A percentile compares a stretch with the other conserved stretches of the same genome.
Evolutionary conservation across 192 early-diverging fungal genomes (phyloP).

Genomic region (Podila verticillata): DNA sequence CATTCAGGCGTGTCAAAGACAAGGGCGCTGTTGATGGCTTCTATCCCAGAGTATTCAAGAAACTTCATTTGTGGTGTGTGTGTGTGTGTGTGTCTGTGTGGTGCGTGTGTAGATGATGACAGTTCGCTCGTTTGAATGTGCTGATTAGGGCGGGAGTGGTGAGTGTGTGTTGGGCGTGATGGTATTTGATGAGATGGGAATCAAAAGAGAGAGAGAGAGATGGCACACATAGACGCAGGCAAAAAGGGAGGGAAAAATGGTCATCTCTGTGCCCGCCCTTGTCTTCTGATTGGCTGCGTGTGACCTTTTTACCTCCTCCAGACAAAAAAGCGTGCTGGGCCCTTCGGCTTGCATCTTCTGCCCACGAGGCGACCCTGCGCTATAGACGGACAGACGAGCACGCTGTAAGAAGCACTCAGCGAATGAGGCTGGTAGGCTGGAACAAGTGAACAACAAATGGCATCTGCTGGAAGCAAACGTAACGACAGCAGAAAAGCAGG

Average conservation of each 20-base stretch:
- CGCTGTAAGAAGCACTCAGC: too few species aligned
- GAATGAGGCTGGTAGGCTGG: too few species aligned
- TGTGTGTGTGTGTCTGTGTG: not conserved
- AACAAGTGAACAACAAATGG: too few species aligned
- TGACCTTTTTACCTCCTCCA: too few species aligned
- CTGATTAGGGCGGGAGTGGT: not conserved
- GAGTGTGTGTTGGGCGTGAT: too few species aligned
- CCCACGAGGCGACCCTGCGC: not conserved
- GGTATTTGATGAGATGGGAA: not conserved
- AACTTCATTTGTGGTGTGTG: constrained; percentile 80
- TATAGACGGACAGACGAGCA: too few species aligned
- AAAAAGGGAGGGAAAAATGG: not conserved
- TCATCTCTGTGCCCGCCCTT: not conserved
- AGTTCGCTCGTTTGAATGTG: too few species aligned
- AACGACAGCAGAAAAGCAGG: not conserved
- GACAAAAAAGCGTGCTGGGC: too few species aligned
- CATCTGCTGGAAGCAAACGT: constrained; percentile 3
- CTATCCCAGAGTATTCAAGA: constrained; percentile 82
- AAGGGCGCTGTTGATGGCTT: constrained; percentile 86
- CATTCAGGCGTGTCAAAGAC: constrained; percentile 88
- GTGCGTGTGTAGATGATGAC: not conserved
- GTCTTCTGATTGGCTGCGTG: too few species aligned
- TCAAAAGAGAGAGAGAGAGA: not conserved
- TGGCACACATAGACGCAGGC: too few species aligned
- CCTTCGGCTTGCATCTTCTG: too few species aligned